Evolutionary conservation across 2,329 filamentous ascomycete genomes (phyloP).

Genomic region (Neonectria coccinea): DNA sequence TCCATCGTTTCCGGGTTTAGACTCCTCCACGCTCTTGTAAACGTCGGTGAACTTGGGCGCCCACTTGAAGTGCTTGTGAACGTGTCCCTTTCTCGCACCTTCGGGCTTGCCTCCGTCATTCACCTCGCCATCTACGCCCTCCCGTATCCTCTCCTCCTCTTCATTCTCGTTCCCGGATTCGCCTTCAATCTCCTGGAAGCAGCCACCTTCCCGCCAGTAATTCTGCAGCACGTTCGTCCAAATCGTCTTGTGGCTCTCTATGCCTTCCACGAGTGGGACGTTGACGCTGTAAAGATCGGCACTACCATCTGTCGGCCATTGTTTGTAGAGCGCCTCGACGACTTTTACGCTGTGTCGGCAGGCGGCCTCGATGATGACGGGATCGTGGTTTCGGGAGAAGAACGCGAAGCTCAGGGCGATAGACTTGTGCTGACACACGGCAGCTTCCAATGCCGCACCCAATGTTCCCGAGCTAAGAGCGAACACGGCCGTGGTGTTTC

Average conservation of each 20-base stretch:
- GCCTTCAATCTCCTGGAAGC: conserved; percentile 84
- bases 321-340: conserved; percentile 80
- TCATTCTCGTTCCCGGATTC: conserved; percentile 72
- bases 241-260: conserved; percentile 78
- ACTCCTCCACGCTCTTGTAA: conserved; percentile 85
- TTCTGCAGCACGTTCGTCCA: conserved; percentile 92
- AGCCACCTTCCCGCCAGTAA: conserved; percentile 85
- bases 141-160: conserved; percentile 80
- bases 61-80: conserved; percentile 95
- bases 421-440: conserved; percentile 74
- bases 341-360: conserved; percentile 79
- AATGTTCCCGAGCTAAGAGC: conserved; percentile 82
- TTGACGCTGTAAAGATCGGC: conserved; percentile 93
- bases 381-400: conserved; percentile 86
- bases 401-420: conserved; percentile 94
- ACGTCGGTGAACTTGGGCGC: conserved; percentile 88
- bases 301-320: conserved; percentile 75
- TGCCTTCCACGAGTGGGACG: conserved; percentile 83
- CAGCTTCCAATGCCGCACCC: conserved; percentile 81
- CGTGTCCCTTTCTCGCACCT: conserved; percentile 60
- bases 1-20: conserved; percentile 86
- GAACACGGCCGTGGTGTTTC: conserved; percentile 85
- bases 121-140: conserved; percentile 67
- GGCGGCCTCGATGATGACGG: conserved; percentile 81
- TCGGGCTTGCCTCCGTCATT: conserved; percentile 49